Base-by-base conservation (phyloP, 495 filamentous ascomycete species). In the Hypoxylon lienhwacheense region DNA sequence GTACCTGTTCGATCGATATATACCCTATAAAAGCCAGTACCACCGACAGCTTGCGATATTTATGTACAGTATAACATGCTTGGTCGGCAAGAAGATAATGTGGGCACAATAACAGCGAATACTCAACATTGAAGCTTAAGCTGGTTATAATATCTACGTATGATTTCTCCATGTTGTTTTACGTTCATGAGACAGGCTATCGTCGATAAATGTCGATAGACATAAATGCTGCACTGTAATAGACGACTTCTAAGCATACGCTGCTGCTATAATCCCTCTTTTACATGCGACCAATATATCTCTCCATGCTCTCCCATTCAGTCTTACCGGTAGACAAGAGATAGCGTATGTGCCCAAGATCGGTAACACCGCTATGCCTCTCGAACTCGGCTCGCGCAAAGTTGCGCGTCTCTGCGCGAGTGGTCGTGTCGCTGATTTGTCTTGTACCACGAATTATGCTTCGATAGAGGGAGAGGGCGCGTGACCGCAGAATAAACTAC, bases 351-450 rank as follows among this genome's bases (percentile, higher is more conserved):
- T 81, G 77, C 40, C 52, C 67, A 69, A 88, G 56, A 65, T 95
- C 89, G 2, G 81, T 84, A 16, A 92, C 85, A 24, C 74, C 55
- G 15, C 78, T 80, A 68, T 90, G 82, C 19, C 86, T 78, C 67
- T 89, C 84, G 64, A 93, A 91, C 58, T 93, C 89, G 34, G 76
- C 71, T 8, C 89, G 80, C 21, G 86, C 90, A 74, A 88, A 92
- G 20, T 71, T 70, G 25, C 77, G 77, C 53, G 90, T 82, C 59
- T 95, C 90, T 37, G 73, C 68, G 16, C 82, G 78, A 7, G 85
- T 81, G 6, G 60, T 61, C 26, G 70, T 68, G 53, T 83, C 79
- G 4, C 66, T 24, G 16, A 86, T 80, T 22, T 66, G 70, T 43
- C 70, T 64, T 10, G 73, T 76, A 42, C 66, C 73, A 14, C 83